Percentiles rank a stretch among this genome's conserved stretches.
phyloP scores from a whole-genome alignment of 73 alveolate species.

The Urostyla sp. region DNA sequence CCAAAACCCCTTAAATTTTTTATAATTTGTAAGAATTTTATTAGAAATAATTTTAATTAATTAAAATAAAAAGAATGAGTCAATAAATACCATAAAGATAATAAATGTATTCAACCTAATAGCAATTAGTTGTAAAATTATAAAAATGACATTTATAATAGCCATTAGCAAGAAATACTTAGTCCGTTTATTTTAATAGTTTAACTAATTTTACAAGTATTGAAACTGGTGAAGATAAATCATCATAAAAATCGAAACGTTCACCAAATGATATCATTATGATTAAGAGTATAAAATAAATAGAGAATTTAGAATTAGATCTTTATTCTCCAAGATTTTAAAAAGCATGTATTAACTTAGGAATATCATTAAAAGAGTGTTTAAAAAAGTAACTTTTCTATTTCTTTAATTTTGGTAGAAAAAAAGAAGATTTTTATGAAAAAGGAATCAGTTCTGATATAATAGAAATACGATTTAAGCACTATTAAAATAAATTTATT shows the following conservation, averaged over 20 bases:
- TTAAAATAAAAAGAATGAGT: not conserved
- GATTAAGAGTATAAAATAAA: conserved; percentile 29
- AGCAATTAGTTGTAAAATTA: not conserved
- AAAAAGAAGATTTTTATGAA: conserved; percentile 23
- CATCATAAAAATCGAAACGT: not conserved
- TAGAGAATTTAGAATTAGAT: conserved; percentile 27
- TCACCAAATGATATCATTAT: conserved; percentile 29
- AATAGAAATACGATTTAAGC: conserved; percentile 61
- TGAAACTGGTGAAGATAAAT: not conserved
- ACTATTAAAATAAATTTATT: conserved; percentile 47
- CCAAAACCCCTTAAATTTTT: too few species aligned
- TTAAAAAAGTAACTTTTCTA: conserved; percentile 5
- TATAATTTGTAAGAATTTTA: not conserved
- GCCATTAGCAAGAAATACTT: not conserved
- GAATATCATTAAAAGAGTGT: conserved; percentile 30
- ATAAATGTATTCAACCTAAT: too few species aligned
- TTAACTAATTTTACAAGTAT: not conserved
- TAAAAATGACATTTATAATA: not conserved
- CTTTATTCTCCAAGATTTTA: conserved; percentile 34
- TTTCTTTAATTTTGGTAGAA: not conserved
- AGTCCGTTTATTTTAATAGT: not conserved
- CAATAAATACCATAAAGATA: not conserved
- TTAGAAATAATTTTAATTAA: not conserved
- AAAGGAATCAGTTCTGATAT: conserved; percentile 62
- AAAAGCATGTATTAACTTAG: conserved; percentile 38